Evolutionary conservation across 768 basidiomycete genomes (phyloP).

Genomic region (Piloderma croceum): DNA sequence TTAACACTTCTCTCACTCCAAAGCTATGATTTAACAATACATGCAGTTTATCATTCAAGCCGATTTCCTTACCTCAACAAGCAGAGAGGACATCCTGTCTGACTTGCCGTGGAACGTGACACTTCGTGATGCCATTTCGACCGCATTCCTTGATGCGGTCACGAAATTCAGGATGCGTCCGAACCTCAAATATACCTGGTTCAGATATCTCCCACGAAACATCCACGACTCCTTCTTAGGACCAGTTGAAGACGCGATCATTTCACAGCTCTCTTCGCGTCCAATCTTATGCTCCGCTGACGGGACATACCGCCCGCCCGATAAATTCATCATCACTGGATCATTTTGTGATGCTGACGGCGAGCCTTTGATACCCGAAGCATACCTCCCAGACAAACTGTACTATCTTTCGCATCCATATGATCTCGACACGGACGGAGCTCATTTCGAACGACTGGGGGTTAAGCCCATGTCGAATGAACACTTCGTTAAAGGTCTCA

Average conservation of each 20-base stretch:
- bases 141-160: slow-evolving; percentile 13
- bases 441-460: background rate
- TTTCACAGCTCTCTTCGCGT: slow-evolving; percentile 1
- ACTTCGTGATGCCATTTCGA: slow-evolving; percentile 13
- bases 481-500: background rate
- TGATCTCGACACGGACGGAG: background rate
- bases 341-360: background rate
- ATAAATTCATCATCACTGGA: slow-evolving; percentile 6
- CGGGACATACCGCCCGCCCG: slow-evolving; percentile 5
- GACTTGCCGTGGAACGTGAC: slow-evolving; percentile 15
- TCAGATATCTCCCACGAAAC: slow-evolving; percentile 15
- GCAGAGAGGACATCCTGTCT: slow-evolving; percentile 18
- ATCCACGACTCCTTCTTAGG: slow-evolving; percentile 15
- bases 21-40: background rate
- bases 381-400: background rate
- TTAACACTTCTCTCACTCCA: no score
- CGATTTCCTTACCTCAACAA: slow-evolving; percentile 22
- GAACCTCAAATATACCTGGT: slow-evolving; percentile 15
- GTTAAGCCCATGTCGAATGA: background rate
- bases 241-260: slow-evolving; percentile 1
- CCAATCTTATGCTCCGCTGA: slow-evolving; percentile 8
- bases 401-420: background rate
- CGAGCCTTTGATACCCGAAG: background rate
- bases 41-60: slow-evolving; percentile 24
- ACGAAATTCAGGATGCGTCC: slow-evolving; percentile 10